Percentiles rank a stretch among this genome's conserved stretches.
Conservation (phyloP, 768 basidiomycete species). For the Termitomyces sp. region DNA sequence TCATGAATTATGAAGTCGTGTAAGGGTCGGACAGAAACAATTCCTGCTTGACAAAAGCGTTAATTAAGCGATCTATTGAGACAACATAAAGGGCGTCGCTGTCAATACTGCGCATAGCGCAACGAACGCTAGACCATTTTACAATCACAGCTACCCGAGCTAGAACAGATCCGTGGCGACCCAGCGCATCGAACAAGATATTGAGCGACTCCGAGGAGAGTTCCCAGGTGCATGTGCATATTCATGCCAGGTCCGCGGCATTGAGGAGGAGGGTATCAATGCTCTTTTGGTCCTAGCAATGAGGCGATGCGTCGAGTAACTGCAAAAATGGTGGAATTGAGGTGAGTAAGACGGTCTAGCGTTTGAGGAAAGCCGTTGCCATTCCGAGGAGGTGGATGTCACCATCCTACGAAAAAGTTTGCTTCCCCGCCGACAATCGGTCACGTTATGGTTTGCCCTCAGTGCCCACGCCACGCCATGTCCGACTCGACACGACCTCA, state of each 20-base stretch:
- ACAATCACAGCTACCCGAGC: constrained; percentile 60
- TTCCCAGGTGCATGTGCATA: neutral
- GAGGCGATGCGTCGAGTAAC: neutral
- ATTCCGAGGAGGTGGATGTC: too few species aligned
- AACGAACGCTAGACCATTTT: constrained; percentile 60
- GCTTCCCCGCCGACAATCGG: neutral
- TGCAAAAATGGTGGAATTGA: neutral
- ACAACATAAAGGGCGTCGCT: too few species aligned
- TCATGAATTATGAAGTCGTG: too few species aligned
- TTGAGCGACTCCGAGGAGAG: too few species aligned
- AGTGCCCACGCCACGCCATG: neutral
- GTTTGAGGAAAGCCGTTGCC: neutral
- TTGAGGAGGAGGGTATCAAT: neutral
- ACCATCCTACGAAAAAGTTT: neutral
- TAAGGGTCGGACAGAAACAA: too few species aligned
- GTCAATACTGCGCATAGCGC: too few species aligned
- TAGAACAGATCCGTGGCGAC: constrained; percentile 57
- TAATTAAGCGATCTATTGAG: too few species aligned
- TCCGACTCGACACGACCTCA: neutral
- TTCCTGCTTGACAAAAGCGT: too few species aligned
- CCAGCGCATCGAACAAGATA: too few species aligned
- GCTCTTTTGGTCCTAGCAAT: neutral
- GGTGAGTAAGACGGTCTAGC: neutral
- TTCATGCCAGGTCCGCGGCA: neutral
- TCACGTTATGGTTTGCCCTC: neutral